Conservation (phyloP, 23 red algal genomes). For the Cyanidiococcus yangmingshanensis region DNA sequence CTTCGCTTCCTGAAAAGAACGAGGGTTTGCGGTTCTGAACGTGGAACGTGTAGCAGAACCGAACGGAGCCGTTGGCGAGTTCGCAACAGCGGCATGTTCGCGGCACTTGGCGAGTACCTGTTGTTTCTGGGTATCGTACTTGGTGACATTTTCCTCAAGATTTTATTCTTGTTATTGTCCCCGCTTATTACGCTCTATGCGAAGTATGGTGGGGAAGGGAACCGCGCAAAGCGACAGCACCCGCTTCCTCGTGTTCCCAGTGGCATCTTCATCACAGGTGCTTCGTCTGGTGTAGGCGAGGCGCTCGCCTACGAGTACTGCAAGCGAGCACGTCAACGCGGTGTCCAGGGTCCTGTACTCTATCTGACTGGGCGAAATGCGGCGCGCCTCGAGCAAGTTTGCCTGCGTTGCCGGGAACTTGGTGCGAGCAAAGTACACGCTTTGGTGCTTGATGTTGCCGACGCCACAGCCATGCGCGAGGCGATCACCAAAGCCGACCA, state of each 20-base stretch:
- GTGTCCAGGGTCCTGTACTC: neutral
- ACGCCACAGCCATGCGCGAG: conserved; percentile 9
- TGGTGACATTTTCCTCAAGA: neutral
- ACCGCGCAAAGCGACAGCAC: neutral
- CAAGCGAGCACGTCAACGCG: neutral
- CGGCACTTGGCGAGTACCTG: neutral
- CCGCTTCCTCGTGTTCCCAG: neutral
- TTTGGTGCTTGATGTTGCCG: neutral
- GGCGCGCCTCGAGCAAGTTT: neutral
- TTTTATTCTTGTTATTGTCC: neutral
- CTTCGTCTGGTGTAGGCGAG: conserved; percentile 12
- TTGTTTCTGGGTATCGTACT: neutral
- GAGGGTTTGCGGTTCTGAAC: no score
- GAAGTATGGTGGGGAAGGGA: neutral
- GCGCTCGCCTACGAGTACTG: conserved; percentile 19
- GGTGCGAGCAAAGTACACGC: neutral
- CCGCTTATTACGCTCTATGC: neutral
- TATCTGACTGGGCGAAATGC: conserved; percentile 9
- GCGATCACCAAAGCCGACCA: conserved; percentile 16
- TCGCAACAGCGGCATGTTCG: conserved; percentile 12
- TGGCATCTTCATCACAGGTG: conserved; percentile 11
- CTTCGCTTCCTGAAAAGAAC: no score
- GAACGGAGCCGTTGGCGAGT: no score
- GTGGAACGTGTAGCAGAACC: no score
- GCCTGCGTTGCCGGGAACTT: neutral